phyloP scores from a whole-genome alignment of 192 early-diverging fungal species.

The Rhizoclosmatium globosum region DNA sequence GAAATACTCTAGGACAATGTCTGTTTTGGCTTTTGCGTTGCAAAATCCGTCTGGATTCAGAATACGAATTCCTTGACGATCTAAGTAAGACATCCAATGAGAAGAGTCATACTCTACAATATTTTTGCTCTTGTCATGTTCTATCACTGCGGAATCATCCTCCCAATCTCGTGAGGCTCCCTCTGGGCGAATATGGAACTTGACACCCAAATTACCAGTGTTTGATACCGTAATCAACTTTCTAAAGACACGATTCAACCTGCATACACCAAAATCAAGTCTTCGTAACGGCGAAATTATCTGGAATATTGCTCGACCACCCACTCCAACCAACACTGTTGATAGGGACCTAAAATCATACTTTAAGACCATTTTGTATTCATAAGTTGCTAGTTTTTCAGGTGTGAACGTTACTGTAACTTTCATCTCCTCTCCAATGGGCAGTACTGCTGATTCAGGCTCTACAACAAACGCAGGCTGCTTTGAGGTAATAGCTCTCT shows the following conservation, averaged over 20 bases:
- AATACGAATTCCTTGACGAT: slow-evolving; percentile 47
- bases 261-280: slow-evolving; percentile 66
- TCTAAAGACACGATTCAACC: slow-evolving; percentile 55
- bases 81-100: slow-evolving; percentile 47
- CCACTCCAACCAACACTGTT: slow-evolving; percentile 51
- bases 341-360: slow-evolving; percentile 61
- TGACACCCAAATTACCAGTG: slow-evolving; percentile 62
- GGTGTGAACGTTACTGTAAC: slow-evolving; percentile 59
- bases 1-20: slow-evolving; percentile 56
- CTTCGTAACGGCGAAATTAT: slow-evolving; percentile 54
- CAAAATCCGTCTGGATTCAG: slow-evolving; percentile 62
- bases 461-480: slow-evolving; percentile 42
- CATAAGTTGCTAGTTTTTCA: slow-evolving; percentile 55
- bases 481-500: neutral
- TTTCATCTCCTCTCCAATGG: slow-evolving; percentile 50
- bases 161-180: slow-evolving; percentile 55
- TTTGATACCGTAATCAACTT: slow-evolving; percentile 60
- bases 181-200: slow-evolving; percentile 62
- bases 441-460: slow-evolving; percentile 46
- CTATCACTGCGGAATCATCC: slow-evolving; percentile 20
- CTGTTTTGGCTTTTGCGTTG: slow-evolving; percentile 43
- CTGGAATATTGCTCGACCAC: slow-evolving; percentile 56
- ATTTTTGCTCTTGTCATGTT: neutral
- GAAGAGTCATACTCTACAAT: slow-evolving; percentile 11
- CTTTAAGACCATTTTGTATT: slow-evolving; percentile 52